These are phyloP conservation scores for Termitomyces eurrhizus DNA, from an alignment of 768 basidiomycete genomes.

Conservation along the genomic window DNA sequence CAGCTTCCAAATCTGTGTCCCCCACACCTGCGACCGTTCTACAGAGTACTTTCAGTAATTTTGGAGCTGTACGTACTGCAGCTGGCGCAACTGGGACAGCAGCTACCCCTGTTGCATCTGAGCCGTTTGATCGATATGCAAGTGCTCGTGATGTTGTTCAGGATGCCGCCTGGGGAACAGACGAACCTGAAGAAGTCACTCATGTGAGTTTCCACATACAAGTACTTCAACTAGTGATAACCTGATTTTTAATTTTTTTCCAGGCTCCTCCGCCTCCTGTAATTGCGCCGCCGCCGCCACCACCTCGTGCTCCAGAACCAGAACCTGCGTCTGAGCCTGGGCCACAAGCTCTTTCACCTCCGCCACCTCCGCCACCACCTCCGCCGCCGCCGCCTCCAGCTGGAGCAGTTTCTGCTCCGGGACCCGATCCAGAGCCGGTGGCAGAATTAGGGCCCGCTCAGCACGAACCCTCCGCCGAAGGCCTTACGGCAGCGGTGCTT, in stretches of 20 bases:
- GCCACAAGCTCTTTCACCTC: not conserved
- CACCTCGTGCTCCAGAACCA: slow-evolving; percentile 24
- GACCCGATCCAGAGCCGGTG: slow-evolving; percentile 16
- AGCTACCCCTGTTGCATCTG: slow-evolving; percentile 28
- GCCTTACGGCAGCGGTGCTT: slow-evolving; percentile 68
- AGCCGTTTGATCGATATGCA: slow-evolving; percentile 15
- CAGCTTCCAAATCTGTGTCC: slow-evolving; percentile 33
- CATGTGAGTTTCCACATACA: slow-evolving; percentile 22
- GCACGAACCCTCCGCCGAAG: slow-evolving; percentile 29
- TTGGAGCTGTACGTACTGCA: slow-evolving; percentile 33
- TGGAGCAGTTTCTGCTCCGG: not conserved
- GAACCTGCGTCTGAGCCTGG: slow-evolving; percentile 39
- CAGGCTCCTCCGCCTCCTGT: slow-evolving; percentile 34
- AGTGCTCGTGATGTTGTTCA: slow-evolving; percentile 25
- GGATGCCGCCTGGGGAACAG: slow-evolving; percentile 28
- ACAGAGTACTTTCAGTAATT: slow-evolving; percentile 35
- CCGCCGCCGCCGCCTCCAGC: not conserved
- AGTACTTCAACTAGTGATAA: not conserved
- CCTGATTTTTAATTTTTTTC: slow-evolving; percentile 18
- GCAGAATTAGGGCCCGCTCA: slow-evolving; percentile 12
- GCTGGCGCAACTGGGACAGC: slow-evolving; percentile 33
- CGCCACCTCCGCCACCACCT: not conserved
- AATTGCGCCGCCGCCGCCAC: slow-evolving; percentile 21
- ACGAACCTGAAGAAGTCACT: slow-evolving; percentile 24
- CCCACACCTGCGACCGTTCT: slow-evolving; percentile 40